Evolutionary conservation across 2,329 filamentous ascomycete species (phyloP).

Genomic region (Biscogniauxia sp.): DNA sequence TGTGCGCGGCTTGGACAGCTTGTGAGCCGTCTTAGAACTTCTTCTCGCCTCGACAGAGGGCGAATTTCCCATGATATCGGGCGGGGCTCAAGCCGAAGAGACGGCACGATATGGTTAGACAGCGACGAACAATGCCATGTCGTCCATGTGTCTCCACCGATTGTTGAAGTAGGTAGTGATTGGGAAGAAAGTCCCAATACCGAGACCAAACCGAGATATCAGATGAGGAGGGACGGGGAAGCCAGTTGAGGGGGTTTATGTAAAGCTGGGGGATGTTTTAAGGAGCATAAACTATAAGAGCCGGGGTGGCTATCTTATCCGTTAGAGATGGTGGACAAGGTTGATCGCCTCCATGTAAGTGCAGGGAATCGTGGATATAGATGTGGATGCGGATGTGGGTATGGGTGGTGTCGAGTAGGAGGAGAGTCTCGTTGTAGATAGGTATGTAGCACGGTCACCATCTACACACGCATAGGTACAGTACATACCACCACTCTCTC

Average conservation of each 20-base stretch:
- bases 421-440: too few species aligned
- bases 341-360: neutral
- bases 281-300: constrained; percentile 17
- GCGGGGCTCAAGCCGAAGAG: constrained; percentile 24
- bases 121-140: constrained; percentile 40
- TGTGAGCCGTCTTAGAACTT: constrained; percentile 41
- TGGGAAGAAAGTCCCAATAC: constrained; percentile 27
- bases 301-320: neutral
- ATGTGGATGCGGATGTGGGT: neutral
- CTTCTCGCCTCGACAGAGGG: constrained; percentile 44
- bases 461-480: too few species aligned
- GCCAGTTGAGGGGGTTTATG: constrained; percentile 14
- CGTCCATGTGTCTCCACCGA: constrained; percentile 31
- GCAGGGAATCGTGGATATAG: constrained; percentile 14
- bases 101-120: constrained; percentile 37
- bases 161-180: constrained; percentile 25
- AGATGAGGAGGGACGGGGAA: constrained; percentile 14
- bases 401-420: constrained; percentile 1
- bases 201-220: constrained; percentile 16
- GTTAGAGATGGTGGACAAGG: constrained; percentile 4
- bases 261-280: constrained; percentile 17
- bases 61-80: constrained; percentile 48
- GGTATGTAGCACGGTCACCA: too few species aligned
- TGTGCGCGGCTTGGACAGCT: constrained; percentile 50
- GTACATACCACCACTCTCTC: too few species aligned